Evolutionary conservation across 164 flowering plant genomes (phyloP).

Genomic region (Aristolochia fimbriata): DNA sequence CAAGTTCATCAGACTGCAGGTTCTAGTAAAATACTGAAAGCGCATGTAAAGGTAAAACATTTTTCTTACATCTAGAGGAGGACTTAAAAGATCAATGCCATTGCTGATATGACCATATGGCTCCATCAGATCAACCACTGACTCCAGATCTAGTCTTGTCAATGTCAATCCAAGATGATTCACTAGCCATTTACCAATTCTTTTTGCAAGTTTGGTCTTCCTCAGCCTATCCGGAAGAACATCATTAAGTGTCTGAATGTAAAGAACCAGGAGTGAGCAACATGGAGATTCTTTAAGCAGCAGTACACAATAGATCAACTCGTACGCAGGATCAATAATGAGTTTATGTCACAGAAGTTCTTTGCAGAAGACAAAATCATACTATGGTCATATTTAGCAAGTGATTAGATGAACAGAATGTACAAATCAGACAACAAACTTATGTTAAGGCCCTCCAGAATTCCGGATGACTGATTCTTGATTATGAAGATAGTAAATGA

Average conservation of each 20-base stretch:
- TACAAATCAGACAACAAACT: not conserved
- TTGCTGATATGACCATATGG: slow-evolving; percentile 90
- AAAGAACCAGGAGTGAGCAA: slow-evolving; percentile 3
- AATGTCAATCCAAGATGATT: slow-evolving; percentile 83
- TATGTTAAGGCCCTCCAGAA: not conserved
- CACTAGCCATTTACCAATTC: slow-evolving; percentile 52
- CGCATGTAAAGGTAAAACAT: slow-evolving; percentile 1
- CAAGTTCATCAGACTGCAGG: not conserved
- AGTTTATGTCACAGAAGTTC: too few relatives aligned
- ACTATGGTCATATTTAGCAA: too few relatives aligned
- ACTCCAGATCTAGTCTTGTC: slow-evolving; percentile 65
- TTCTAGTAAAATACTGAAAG: not conserved
- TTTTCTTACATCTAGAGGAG: slow-evolving; percentile 82
- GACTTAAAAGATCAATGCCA: slow-evolving; percentile 74
- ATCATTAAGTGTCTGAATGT: slow-evolving; percentile 54
- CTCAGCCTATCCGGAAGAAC: slow-evolving; percentile 57
- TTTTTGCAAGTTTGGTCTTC: slow-evolving; percentile 43
- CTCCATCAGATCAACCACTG: slow-evolving; percentile 90
- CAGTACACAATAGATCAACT: too few relatives aligned
- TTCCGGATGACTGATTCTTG: too few relatives aligned
- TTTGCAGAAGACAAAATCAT: too few relatives aligned
- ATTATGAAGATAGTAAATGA: not conserved
- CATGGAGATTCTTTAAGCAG: not conserved
- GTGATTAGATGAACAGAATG: too few relatives aligned
- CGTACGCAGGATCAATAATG: too few relatives aligned